A percentile compares a stretch with the other conserved stretches of the same genome.
phyloP scores from a whole-genome alignment of 108 stramenopile genomes.

The Stephanodiscus minutulus region DNA sequence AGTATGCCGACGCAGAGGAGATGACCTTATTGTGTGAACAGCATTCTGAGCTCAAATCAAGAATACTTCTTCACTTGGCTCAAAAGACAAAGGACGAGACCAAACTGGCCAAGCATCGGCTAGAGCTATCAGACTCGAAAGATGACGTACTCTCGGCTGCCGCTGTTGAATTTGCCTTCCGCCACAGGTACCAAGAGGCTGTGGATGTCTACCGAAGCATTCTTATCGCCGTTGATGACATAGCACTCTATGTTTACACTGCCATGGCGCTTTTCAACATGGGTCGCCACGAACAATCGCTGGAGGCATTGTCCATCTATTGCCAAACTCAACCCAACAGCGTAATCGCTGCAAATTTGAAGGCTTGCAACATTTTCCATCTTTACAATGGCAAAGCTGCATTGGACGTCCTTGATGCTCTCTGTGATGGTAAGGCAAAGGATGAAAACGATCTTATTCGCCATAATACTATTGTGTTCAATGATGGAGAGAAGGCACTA shows the following conservation, averaged over 20 bases:
- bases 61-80: constrained; percentile 79
- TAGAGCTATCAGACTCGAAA: constrained; percentile 67
- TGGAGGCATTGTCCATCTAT: constrained; percentile 84
- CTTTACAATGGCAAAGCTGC: constrained; percentile 88
- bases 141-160: constrained; percentile 84
- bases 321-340: constrained; percentile 67
- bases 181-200: constrained; percentile 82
- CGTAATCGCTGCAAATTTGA: constrained; percentile 78
- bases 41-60: constrained; percentile 61
- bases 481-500: constrained; percentile 68
- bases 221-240: constrained; percentile 61
- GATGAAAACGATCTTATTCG: constrained; percentile 68
- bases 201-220: constrained; percentile 81
- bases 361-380: constrained; percentile 86
- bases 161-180: constrained; percentile 75
- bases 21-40: constrained; percentile 28
- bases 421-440: constrained; percentile 45
- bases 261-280: constrained; percentile 92
- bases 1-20: constrained; percentile 55
- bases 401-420: constrained; percentile 70
- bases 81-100: constrained; percentile 71
- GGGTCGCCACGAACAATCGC: constrained; percentile 76
- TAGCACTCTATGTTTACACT: constrained; percentile 86
- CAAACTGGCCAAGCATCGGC: constrained; percentile 74
- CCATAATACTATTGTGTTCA: constrained; percentile 84